Percentiles rank a stretch among this genome's conserved stretches.
These are phyloP conservation scores for Dryadomyces sulphureus DNA, from an alignment of 2,329 filamentous ascomycete species.

Conservation along the genomic window DNA sequence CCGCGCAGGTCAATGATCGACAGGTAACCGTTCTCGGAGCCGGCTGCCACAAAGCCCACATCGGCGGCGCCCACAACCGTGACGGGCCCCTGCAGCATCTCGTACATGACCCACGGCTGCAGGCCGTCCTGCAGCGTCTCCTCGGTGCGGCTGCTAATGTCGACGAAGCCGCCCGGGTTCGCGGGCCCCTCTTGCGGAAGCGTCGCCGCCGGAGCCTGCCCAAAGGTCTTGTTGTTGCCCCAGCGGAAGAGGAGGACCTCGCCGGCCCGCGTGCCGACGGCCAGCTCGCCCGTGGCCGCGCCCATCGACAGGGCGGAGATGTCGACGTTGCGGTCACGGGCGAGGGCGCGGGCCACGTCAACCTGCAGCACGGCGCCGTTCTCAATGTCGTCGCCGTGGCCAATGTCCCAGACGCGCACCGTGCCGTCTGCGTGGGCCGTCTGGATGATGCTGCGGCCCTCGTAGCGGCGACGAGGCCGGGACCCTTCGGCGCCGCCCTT, in stretches of 20 bases:
- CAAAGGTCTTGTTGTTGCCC: conserved; percentile 64
- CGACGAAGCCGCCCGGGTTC: conserved; percentile 55
- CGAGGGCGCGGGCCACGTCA: conserved; percentile 70
- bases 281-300: conserved; percentile 69
- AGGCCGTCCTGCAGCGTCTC: conserved; percentile 50
- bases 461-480: conserved; percentile 59
- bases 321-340: conserved; percentile 61
- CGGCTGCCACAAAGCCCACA: conserved; percentile 79
- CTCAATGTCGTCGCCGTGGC: conserved; percentile 85
- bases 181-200: conserved; percentile 18
- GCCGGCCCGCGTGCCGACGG: conserved; percentile 65
- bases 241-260: conserved; percentile 80
- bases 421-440: conserved; percentile 84
- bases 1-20: conserved; percentile 79
- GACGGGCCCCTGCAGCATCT: conserved; percentile 70
- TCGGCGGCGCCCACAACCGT: conserved; percentile 75
- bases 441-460: conserved; percentile 70
- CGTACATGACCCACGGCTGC: conserved; percentile 64
- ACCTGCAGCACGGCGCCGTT: conserved; percentile 71
- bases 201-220: conserved; percentile 33
- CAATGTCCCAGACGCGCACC: conserved; percentile 83
- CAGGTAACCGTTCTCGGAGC: conserved; percentile 69
- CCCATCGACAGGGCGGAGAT: conserved; percentile 70
- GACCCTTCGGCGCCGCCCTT: conserved; percentile 63
- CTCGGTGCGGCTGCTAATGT: conserved; percentile 61